Evolutionary conservation across 2,329 filamentous ascomycete genomes (phyloP).

Genomic region (Aspergillus costaricaensis): DNA sequence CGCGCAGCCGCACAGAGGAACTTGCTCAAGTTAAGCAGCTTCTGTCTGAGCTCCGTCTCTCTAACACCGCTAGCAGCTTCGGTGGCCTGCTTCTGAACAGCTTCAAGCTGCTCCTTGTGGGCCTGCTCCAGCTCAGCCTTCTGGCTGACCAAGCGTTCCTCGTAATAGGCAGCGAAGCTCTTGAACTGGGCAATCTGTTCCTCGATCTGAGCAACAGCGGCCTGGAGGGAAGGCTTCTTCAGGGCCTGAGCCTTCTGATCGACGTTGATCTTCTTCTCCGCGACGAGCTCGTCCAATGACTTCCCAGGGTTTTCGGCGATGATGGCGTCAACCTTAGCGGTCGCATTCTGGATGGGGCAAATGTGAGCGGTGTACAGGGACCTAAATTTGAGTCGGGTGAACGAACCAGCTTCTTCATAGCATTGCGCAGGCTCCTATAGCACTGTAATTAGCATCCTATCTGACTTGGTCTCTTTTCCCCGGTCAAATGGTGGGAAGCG

Average conservation of each 20-base stretch:
- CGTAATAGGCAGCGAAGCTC: conserved; percentile 61
- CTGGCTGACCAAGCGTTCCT: conserved; percentile 57
- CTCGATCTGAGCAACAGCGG: conserved; percentile 58
- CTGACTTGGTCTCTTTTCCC: neutral
- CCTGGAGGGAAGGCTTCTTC: conserved; percentile 64
- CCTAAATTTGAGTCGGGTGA: neutral
- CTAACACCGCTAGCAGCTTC: conserved; percentile 51
- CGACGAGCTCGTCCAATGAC: conserved; percentile 64
- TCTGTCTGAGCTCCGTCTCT: conserved; percentile 54
- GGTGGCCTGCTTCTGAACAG: conserved; percentile 52
- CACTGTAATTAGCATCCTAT: conserved; percentile 21
- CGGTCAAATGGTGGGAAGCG: neutral
- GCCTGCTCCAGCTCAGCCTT: conserved; percentile 57
- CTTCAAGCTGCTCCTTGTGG: conserved; percentile 59
- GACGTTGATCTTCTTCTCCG: conserved; percentile 63
- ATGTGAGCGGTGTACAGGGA: conserved; percentile 22
- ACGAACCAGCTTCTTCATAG: conserved; percentile 91
- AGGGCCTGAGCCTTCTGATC: conserved; percentile 65
- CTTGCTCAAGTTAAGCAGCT: conserved; percentile 60
- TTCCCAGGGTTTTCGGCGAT: conserved; percentile 61
- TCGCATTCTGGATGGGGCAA: conserved; percentile 50
- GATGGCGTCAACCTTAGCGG: conserved; percentile 62
- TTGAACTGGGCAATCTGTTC: conserved; percentile 63
- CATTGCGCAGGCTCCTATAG: conserved; percentile 79
- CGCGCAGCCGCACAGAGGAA: conserved; percentile 65